A percentile compares a stretch with the other conserved stretches of the same genome.
Conservation (phyloP, 192 early-diverging fungal genomes). For the Geranomyces michiganensis region DNA sequence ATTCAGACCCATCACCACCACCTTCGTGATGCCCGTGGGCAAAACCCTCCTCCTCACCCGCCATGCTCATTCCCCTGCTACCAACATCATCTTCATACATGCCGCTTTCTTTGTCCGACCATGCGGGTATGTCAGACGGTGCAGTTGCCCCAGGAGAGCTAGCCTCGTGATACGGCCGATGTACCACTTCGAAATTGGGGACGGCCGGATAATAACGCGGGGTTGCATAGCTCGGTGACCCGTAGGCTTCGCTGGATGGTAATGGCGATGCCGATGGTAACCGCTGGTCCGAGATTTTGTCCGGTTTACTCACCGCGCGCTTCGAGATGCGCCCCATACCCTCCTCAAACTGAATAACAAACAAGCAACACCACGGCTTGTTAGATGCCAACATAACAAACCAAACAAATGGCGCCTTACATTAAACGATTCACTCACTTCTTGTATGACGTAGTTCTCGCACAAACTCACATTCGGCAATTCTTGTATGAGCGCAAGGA, state of each 20-base stretch:
- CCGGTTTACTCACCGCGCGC: constrained; percentile 20
- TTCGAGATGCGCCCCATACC: constrained; percentile 39
- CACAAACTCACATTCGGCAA: constrained; percentile 74
- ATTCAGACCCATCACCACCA: too few relatives aligned
- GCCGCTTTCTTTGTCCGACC: constrained; percentile 15
- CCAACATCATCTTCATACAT: constrained; percentile 7
- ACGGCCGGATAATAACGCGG: neutral
- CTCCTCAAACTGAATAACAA: constrained; percentile 42
- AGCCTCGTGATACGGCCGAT: neutral
- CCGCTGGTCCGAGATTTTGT: neutral
- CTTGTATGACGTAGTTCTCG: constrained; percentile 61
- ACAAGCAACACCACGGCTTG: too few relatives aligned
- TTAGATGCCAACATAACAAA: too few relatives aligned
- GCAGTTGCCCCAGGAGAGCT: constrained; percentile 2
- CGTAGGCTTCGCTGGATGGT: constrained; percentile 13
- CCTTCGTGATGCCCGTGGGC: too few relatives aligned
- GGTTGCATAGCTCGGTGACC: neutral
- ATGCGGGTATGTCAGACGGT: constrained; percentile 20
- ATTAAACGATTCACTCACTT: constrained; percentile 25
- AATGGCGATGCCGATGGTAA: constrained; percentile 28
- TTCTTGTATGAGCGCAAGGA: constrained; percentile 86
- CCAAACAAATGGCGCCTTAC: neutral
- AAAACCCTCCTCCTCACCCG: neutral
- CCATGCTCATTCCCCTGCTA: neutral
- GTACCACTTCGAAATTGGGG: neutral